phyloP scores from a whole-genome alignment of 2,329 filamentous ascomycete genomes.

The Fusarium camptoceras region DNA sequence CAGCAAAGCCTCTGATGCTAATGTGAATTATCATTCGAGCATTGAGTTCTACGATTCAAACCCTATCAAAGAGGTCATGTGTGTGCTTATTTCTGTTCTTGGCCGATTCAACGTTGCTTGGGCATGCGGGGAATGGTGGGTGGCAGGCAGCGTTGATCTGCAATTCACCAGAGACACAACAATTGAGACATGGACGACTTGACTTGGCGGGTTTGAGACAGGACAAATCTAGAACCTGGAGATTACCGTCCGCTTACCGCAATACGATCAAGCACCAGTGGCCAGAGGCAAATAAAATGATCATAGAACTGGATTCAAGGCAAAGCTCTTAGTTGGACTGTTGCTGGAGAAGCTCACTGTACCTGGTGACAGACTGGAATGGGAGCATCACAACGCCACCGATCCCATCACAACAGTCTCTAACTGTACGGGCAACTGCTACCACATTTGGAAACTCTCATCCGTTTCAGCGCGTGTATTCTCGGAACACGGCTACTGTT shows the following conservation, averaged over 20 bases:
- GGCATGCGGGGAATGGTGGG: conserved; percentile 22
- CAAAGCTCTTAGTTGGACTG: neutral
- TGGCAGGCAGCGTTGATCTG: conserved; percentile 18
- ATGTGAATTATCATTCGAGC: neutral
- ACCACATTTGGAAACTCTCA: conserved; percentile 22
- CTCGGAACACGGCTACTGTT: conserved; percentile 26
- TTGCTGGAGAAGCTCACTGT: neutral
- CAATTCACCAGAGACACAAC: neutral
- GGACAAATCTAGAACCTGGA: conserved; percentile 1
- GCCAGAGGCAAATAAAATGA: neutral
- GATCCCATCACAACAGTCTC: neutral
- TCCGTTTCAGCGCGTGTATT: conserved; percentile 7
- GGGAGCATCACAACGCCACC: conserved; percentile 23
- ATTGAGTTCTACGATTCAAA: neutral
- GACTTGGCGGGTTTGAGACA: neutral
- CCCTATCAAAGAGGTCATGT: neutral
- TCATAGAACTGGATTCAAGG: neutral
- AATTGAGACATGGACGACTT: neutral
- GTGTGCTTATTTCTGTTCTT: neutral
- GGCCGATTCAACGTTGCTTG: neutral
- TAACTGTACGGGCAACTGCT: neutral
- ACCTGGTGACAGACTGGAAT: conserved; percentile 30
- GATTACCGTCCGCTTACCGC: neutral
- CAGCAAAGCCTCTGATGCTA: conserved; percentile 9
- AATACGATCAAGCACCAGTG: neutral